Percentiles rank a stretch among this genome's conserved stretches.
These are phyloP conservation scores for Hericium coralloides DNA, from an alignment of 768 basidiomycete genomes.

Conservation along the genomic window DNA sequence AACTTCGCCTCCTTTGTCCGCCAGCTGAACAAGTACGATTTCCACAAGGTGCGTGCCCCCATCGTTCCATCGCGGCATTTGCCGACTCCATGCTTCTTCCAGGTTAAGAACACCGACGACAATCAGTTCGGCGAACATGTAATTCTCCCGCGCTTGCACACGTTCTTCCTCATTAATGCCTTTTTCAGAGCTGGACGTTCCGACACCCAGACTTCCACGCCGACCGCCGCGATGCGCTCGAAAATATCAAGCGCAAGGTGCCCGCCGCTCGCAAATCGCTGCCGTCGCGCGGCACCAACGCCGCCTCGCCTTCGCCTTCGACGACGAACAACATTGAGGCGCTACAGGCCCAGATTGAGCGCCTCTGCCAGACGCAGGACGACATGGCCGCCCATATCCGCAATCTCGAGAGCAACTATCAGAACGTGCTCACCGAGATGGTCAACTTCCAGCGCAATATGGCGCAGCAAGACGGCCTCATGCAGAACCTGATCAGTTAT, in stretches of 20 bases:
- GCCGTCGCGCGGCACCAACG: constrained; percentile 12
- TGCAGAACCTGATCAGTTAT: constrained; percentile 76
- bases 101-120: constrained; percentile 82
- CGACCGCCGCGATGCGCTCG: constrained; percentile 44
- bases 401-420: constrained; percentile 54
- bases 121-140: constrained; percentile 57
- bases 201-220: constrained; percentile 45
- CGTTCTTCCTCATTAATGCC: constrained; percentile 2
- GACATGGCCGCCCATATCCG: constrained; percentile 46
- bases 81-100: constrained; percentile 5
- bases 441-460: constrained; percentile 63
- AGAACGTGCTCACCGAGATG: constrained; percentile 62
- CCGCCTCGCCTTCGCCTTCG: constrained; percentile 22
- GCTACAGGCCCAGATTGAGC: constrained; percentile 43
- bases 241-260: constrained; percentile 59
- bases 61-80: constrained; percentile 4
- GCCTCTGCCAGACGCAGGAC: constrained; percentile 36
- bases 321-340: constrained; percentile 19
- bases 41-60: constrained; percentile 61
- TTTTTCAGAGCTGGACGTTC: constrained; percentile 37
- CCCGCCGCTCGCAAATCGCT: constrained; percentile 29
- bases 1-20: constrained; percentile 91
- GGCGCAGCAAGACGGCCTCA: constrained; percentile 78
- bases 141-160: constrained; percentile 9
- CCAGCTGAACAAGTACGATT: constrained; percentile 94